phyloP scores from a whole-genome alignment of 345 rosid species.

The Raphanus sativus region DNA sequence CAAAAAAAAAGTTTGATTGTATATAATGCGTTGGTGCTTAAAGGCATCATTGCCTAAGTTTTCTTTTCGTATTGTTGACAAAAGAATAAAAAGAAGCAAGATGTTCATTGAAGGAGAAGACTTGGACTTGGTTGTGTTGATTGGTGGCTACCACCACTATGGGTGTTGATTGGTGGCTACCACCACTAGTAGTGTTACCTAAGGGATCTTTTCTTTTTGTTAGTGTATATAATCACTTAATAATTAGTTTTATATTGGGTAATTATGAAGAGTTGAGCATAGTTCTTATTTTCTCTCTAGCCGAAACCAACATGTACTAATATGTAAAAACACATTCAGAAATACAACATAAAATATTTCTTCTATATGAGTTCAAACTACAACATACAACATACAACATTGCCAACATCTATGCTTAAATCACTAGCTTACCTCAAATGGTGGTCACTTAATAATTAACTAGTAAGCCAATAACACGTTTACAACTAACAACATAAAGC shows the following conservation, averaged over 20 bases:
- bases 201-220: conserved; percentile 23
- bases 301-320: neutral
- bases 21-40: neutral
- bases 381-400: neutral
- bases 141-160: conserved; percentile 30
- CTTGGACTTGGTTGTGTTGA: conserved; percentile 17
- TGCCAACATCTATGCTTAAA: neutral
- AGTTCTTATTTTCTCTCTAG: neutral
- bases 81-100: neutral
- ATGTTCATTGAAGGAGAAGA: conserved; percentile 20
- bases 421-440: neutral
- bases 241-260: neutral
- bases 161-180: neutral
- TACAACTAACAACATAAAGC: neutral
- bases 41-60: conserved; percentile 25
- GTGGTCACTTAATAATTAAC: neutral
- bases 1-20: neutral
- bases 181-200: conserved; percentile 28
- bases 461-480: neutral
- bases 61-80: neutral
- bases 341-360: neutral
- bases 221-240: conserved; percentile 5
- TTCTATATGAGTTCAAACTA: neutral
- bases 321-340: too few relatives aligned
- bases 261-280: neutral